Evolutionary conservation across 2,329 filamentous ascomycete species (phyloP), one percentile per base, ranked within the genome.

Genomic region (Teratosphaeria pseudoeucalypti): DNA sequence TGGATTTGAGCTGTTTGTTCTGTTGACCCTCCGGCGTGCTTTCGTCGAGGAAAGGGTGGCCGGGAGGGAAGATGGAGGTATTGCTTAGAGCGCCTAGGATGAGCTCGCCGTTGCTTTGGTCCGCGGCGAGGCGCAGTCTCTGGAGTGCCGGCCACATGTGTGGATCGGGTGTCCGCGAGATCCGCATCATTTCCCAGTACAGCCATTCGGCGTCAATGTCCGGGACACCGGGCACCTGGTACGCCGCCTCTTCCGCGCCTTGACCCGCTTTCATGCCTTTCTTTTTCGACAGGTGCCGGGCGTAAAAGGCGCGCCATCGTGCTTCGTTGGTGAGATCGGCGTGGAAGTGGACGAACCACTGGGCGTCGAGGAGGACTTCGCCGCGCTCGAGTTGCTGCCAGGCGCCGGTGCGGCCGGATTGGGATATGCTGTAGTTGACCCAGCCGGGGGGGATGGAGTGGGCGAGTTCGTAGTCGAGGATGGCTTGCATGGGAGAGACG

Each of bases 321-420:
- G 75, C 70, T 0, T 83, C 75, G 57, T 85, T 78, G 62, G 84
- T 82, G 11, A 97, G 81, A 69, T 99, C 92, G 0, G 72, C 68
- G 61, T 85, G 86, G 78, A 96, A 97, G 1, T 81, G 83, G 0
- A 76, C 71, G 73, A 92, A 96, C 79, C 92, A 97, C 9, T 75
- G 73, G 12, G 81, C 78, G 70, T 95, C 85, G 73, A 96, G 79
- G 29, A 82, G 78, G 61, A 95, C 87, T 62, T 90, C 85, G 61
- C 92, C 92, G 60, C 88, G 86, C 74, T 99, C 94, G 54, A 97
- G 81, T 52, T 82, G 83, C 70, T 96, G 91, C 92, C 92, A 97
- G 71, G 84, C 87, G 49, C 94, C 94, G 65, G 85, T 76, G 2
- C 90, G 91, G 0, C 86, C 84, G 2, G 87, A 85, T 67, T 83